phyloP scores from a whole-genome alignment of 2,329 filamentous ascomycete genomes.

The Scopulariopsis brevicaulis region DNA sequence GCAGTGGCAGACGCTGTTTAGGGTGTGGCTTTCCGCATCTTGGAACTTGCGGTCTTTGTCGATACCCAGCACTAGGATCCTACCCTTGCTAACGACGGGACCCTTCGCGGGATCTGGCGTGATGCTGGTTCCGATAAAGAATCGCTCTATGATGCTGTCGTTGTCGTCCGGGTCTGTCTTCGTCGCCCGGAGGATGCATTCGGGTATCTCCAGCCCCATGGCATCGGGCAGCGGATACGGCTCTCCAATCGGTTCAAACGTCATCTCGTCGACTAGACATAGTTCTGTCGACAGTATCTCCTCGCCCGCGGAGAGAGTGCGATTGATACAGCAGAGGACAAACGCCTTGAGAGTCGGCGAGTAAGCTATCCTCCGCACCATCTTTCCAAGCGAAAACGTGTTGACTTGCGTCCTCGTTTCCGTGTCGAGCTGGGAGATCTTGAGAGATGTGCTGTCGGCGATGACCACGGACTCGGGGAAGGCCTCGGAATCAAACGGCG shows the following conservation, averaged over 20 bases:
- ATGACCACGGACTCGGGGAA: constrained; percentile 75
- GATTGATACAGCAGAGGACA: constrained; percentile 74
- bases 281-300: constrained; percentile 75
- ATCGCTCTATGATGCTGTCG: constrained; percentile 57
- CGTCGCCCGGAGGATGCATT: constrained; percentile 70
- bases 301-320: constrained; percentile 56
- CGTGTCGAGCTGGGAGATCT: constrained; percentile 70
- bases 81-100: constrained; percentile 33
- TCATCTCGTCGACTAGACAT: constrained; percentile 79
- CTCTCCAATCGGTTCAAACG: constrained; percentile 67
- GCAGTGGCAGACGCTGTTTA: constrained; percentile 71
- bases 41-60: constrained; percentile 64
- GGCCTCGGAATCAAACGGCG: constrained; percentile 68
- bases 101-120: constrained; percentile 40
- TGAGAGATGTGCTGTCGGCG: constrained; percentile 64
- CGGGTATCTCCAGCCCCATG: constrained; percentile 58
- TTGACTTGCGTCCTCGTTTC: constrained; percentile 84
- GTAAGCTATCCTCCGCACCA: constrained; percentile 78
- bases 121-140: constrained; percentile 84
- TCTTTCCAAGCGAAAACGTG: constrained; percentile 66
- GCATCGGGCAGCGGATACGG: constrained; percentile 47
- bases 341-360: constrained; percentile 70
- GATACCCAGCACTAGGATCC: constrained; percentile 77
- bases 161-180: constrained; percentile 43
- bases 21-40: constrained; percentile 53